Base-by-base conservation (phyloP, 176 grass and related monocot species). In the Neostapfia colusana region DNA sequence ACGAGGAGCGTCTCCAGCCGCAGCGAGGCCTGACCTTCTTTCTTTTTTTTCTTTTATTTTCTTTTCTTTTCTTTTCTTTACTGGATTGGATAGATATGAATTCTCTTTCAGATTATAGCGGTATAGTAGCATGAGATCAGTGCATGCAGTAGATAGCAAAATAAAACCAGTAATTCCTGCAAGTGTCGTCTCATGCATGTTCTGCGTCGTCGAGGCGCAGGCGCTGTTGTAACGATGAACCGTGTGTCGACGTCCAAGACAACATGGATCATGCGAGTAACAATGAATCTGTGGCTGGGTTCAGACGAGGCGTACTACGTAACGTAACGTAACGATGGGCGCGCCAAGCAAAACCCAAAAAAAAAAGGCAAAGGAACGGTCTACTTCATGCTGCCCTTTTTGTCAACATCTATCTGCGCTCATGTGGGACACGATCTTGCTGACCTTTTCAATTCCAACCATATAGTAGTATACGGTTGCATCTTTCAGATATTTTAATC, bases 1-100 rank as follows among this genome's bases (percentile, higher is more conserved):
- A 80, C 81, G 88, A 79, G 82, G 5, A 84, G 86, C 83, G 58
- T 54, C 0, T 85, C 86, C 35, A 74, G 16, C 63, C 74, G 40
- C 77, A 58, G 67, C 79, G 83, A 85, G 54, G 62, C 65, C 0
- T 65, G 77, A 80, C 69, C 15, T 4, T 5, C 0, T 9, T 4
- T 2, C 13, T 2, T 42, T 4, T 10, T 3, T 25, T 0, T 34
- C 7, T 15, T 0, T 5, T 39, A 17, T 24, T 7, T 42, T n/a
- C n/a, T n/a, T n/a, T 56, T 21, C 10, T 4, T 8, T 2, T 3
- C 20, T 16, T 51, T 49, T 16, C 46, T 49, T 12, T 10, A 12
- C 31, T 44, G 42, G 10, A 44, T 44, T 44, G 2, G 10, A 44
- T 44, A 2, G 10, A 45, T 45, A 13, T 50, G 20, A 5, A 7